Conservation (phyloP, 2,329 filamentous ascomycete genomes). For the Teratosphaeria zuluensis region DNA sequence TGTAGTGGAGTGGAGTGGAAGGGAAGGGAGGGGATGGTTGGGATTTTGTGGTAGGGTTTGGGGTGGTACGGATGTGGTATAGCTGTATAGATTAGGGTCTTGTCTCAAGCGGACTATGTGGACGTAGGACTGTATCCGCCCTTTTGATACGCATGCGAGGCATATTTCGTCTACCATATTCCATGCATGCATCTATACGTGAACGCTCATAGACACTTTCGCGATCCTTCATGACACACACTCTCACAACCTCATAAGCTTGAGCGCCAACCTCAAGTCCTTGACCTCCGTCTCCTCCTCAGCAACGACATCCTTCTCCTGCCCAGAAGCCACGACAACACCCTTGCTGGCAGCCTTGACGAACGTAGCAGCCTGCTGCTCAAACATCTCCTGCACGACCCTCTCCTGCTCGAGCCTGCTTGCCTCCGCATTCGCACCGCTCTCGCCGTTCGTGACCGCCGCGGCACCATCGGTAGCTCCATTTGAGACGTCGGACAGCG, state of each 20-base stretch:
- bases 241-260: slow-evolving; percentile 6
- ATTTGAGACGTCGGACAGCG: slow-evolving; percentile 9
- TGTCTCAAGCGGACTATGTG: no score
- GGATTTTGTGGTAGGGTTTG: no score
- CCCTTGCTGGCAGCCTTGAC: slow-evolving; percentile 25
- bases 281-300: slow-evolving; percentile 80
- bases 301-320: slow-evolving; percentile 48
- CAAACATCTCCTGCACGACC: slow-evolving; percentile 27
- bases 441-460: slow-evolving; percentile 8
- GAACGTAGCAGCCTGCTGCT: slow-evolving; percentile 24
- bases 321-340: slow-evolving; percentile 12
- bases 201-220: not conserved
- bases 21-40: not conserved
- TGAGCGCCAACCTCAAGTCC: slow-evolving; percentile 12
- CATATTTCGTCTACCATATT: not conserved
- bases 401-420: slow-evolving; percentile 22
- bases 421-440: slow-evolving; percentile 16
- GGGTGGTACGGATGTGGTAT: no score
- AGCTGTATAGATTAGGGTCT: no score
- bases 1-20: not conserved
- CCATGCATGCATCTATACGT: not conserved
- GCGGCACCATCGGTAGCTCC: slow-evolving; percentile 37
- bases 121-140: no score
- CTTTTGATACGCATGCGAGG: no score
- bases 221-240: not conserved